Percentiles rank a stretch among this genome's conserved stretches.
Evolutionary conservation across 1,284 basidiomycete species (phyloP).

Genomic region (Rhodotorula glutinis): DNA sequence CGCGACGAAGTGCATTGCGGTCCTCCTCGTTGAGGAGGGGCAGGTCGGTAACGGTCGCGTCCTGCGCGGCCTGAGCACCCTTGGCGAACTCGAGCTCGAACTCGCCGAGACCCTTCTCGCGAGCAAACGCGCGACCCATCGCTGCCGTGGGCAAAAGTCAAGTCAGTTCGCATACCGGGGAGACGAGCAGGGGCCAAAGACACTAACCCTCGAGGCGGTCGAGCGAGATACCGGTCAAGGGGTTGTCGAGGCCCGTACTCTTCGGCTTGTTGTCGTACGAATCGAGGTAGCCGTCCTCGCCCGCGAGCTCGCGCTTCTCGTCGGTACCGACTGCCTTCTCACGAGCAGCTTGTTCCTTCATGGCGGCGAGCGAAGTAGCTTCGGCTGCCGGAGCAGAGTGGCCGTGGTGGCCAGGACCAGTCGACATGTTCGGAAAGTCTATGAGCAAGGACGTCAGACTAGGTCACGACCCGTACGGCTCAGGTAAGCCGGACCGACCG

Average conservation of each 20-base stretch:
- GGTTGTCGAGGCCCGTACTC: constrained; percentile 33
- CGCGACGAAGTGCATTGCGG: constrained; percentile 40
- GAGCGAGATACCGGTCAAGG: constrained; percentile 34
- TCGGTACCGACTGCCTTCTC: constrained; percentile 15
- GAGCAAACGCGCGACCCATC: constrained; percentile 38
- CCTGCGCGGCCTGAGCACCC: constrained; percentile 30
- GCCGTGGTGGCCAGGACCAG: background rate
- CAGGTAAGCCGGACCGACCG: no score
- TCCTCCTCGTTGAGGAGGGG: constrained; percentile 44
- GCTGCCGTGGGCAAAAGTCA: background rate
- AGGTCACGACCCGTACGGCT: no score
- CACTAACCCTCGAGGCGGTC: constrained; percentile 35
- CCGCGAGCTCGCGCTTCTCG: constrained; percentile 26
- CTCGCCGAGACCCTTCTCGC: constrained; percentile 32
- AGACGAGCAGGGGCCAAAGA: background rate
- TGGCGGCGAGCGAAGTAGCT: constrained; percentile 3
- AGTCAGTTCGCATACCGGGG: background rate
- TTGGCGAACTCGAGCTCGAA: constrained; percentile 32
- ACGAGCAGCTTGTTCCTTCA: constrained; percentile 7
- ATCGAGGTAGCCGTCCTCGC: constrained; percentile 18
- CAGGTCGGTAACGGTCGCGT: constrained; percentile 40
- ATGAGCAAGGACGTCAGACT: no score
- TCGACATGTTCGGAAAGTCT: background rate
- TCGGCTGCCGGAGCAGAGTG: background rate
- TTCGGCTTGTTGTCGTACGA: background rate